Evolutionary conservation across 768 basidiomycete genomes (phyloP), one percentile per base, ranked within the genome.

Genomic region (Paxillus rubicundulus): DNA sequence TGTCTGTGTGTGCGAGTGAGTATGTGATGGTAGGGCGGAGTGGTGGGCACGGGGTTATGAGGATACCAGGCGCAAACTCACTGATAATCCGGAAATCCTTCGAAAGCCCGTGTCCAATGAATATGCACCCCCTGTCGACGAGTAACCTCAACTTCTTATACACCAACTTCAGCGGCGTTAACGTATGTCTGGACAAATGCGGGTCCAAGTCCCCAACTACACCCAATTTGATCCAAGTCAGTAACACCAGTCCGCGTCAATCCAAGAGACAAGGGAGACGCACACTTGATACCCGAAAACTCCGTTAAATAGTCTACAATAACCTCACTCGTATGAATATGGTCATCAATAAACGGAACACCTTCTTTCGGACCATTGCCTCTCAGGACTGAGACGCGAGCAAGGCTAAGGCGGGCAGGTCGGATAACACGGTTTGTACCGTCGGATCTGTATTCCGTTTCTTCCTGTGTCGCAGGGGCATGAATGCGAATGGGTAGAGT

Each of bases 41-140:
- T 28, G 24, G 2, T 10, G 9, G 17, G 18, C 7, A 5, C 24
- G 13, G 30, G 17, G 32, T 36, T 32, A 46, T 33, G 38, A 21
- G 4, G 40, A 17, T 17, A 30, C 41, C 27, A 44, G 37, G 2
- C 18, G 45, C 43, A 39, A 18, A 74, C 90, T 67, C 60, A 96
- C 96, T 99, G 73, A 98, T 99, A 50, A 96, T 98, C 10, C 96
- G 83, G 74, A 98, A 98, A 68, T 99, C 97, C 66, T 98, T 98
- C 14, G 92, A 88, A 16, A 99, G 80, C 5, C 97, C 97, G 62
- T 99, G 97, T 1, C 97, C 97, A 50, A 98, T 88, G 66, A 99
- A 99, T 52, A 93, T 89, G 64, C 97, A 99, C 5, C 95, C 94
- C 20, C 87, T 79, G 66, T 99, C 97, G 17, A 98, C 94, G 5